Evolutionary conservation across 768 basidiomycete genomes (phyloP), one percentile per base, ranked within the genome.

Genomic region (Leccinum olivaceopallidum): DNA sequence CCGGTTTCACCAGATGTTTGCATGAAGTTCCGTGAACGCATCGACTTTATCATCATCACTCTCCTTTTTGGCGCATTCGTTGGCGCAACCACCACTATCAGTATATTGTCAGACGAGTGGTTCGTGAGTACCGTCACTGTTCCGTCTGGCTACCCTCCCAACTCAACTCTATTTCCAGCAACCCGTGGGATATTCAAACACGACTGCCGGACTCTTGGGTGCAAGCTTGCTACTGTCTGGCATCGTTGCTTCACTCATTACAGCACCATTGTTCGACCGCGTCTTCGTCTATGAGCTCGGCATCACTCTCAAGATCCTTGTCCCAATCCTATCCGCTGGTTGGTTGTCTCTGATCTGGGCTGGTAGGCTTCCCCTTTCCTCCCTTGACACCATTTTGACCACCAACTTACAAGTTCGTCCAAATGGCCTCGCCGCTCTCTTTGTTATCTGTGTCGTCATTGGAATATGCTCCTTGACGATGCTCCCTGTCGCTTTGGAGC

Each of bases 321-420:
- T 86, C 16, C 91, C 91, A 2, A 69, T 87, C 49, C 76, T 89
- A 6, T 86, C 80, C 16, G 78, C 66, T 2, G 78, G 79, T 24
- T 94, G 91, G 90, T 71, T 94, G 14, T 83, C 85, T 5, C 75
- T 94, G 18, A 87, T 94, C 34, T 94, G 91, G 92, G 90, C 87
- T 55, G 84, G 90, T 90, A 69, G 28, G 82, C 71, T 26, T 44
- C 7, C 6, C 13, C 12, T 53, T 44, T 4, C 24, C 57, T 24
- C n/a, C 36, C 34, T 28, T 30, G 3, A n/a, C 9, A 6, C 18
- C 4, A 36, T 7, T 36, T 55, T 65, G 32, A 61, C 18, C n/a
- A 16, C 58, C 53, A 47, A 47, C 44, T 20, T 42, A 20, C 48
- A 66, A 90, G 90, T 89, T 39, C 83, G 79, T 60, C 85, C 84